Evolutionary conservation across 169 alveolate genomes (phyloP).

Genomic region (Cryptosporidium meleagridis): DNA sequence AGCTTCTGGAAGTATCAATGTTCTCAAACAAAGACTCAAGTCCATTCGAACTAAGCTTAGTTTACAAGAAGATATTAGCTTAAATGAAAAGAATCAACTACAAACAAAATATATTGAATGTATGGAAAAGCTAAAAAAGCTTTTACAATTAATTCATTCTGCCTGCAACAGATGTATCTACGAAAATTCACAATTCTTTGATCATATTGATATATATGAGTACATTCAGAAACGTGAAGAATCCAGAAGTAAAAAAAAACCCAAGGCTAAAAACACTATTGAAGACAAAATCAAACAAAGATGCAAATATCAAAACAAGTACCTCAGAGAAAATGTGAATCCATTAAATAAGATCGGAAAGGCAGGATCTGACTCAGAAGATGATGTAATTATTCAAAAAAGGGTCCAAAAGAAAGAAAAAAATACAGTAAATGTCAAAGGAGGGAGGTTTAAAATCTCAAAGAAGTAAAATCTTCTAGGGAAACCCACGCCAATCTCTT

Average conservation of each 20-base stretch:
- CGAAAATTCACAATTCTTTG: constrained; percentile 53
- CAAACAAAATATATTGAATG: neutral
- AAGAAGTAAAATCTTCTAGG: neutral
- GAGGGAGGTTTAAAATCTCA: constrained; percentile 52
- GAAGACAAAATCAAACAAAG: neutral
- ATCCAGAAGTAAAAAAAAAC: neutral
- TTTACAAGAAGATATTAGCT: neutral
- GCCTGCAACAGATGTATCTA: constrained; percentile 58
- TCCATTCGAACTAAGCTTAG: constrained; percentile 15
- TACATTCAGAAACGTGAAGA: constrained; percentile 56
- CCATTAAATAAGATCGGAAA: neutral
- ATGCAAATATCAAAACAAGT: neutral
- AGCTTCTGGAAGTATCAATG: constrained; percentile 36
- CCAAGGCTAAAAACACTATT: neutral
- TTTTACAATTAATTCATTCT: constrained; percentile 29
- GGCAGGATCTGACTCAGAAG: constrained; percentile 19
- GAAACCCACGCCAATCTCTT: neutral
- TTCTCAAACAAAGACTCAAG: constrained; percentile 34
- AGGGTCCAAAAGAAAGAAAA: neutral
- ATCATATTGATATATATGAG: constrained; percentile 28
- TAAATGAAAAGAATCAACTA: neutral
- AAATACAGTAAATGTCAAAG: constrained; percentile 34
- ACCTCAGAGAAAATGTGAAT: neutral
- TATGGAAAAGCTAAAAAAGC: constrained; percentile 3
- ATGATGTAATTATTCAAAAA: constrained; percentile 1